Evolutionary conservation across 2,329 filamentous ascomycete species (phyloP).

Genomic region (Domatiomyces catenatus): DNA sequence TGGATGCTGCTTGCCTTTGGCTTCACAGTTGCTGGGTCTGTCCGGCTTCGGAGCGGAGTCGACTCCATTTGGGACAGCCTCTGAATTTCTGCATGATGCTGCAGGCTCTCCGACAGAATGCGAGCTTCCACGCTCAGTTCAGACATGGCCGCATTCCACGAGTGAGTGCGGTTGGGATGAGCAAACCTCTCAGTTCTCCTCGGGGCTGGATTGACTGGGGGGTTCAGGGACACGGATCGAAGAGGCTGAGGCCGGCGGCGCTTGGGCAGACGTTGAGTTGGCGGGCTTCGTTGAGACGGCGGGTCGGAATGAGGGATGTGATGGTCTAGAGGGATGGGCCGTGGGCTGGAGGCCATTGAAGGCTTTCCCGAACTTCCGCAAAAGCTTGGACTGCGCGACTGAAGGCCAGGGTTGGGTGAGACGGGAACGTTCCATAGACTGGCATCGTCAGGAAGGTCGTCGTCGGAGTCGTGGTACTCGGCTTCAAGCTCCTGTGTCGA

Average conservation of each 20-base stretch:
- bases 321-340: constrained; percentile 30
- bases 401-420: constrained; percentile 29
- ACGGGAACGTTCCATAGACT: constrained; percentile 37
- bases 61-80: constrained; percentile 23
- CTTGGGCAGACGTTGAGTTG: constrained; percentile 21
- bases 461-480: constrained; percentile 36
- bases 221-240: constrained; percentile 9
- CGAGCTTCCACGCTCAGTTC: constrained; percentile 46
- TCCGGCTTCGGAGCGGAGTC: constrained; percentile 26
- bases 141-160: constrained; percentile 42
- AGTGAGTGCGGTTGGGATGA: constrained; percentile 35
- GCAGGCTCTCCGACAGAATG: constrained; percentile 43
- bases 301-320: constrained; percentile 19
- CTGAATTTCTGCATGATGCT: constrained; percentile 40
- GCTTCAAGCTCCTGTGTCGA: constrained; percentile 34
- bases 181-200: constrained; percentile 16
- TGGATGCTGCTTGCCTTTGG: constrained; percentile 22
- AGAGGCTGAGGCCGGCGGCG: constrained; percentile 2
- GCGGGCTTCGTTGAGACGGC: constrained; percentile 15
- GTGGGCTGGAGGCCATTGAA: constrained; percentile 16
- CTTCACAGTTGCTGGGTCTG: constrained; percentile 19
- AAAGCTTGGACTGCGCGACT: constrained; percentile 24
- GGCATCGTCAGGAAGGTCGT: constrained; percentile 35
- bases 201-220: constrained; percentile 8
- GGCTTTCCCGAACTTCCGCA: constrained; percentile 27